Percentiles rank a stretch among this genome's conserved stretches.
phyloP scores from a whole-genome alignment of 257 asterid genomes.

The Solanum etuberosum region DNA sequence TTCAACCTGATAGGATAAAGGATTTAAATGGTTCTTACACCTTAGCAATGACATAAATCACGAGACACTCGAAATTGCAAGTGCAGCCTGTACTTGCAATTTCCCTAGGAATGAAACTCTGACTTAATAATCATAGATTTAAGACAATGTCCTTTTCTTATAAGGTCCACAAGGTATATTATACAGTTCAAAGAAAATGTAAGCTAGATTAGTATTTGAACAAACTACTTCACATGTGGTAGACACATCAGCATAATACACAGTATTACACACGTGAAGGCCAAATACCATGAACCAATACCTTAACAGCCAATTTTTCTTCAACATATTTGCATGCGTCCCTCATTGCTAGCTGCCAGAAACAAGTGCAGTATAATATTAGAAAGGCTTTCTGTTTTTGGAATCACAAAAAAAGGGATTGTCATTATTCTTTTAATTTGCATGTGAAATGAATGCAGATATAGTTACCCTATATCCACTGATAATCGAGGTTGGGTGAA shows the following conservation, averaged over 20 bases:
- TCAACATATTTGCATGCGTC: conserved; percentile 98
- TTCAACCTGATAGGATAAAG: not conserved
- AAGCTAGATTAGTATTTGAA: not conserved
- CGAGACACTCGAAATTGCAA: not conserved
- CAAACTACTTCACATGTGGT: not conserved
- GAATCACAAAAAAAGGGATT: not conserved
- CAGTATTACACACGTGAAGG: not conserved
- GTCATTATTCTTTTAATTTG: not conserved
- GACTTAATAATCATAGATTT: not conserved
- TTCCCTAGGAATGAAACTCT: not conserved
- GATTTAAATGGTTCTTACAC: not conserved
- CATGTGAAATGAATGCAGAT: not conserved
- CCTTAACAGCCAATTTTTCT: conserved; percentile 85
- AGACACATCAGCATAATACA: not conserved
- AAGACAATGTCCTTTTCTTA: not conserved
- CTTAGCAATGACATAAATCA: not conserved
- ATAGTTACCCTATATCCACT: conserved; percentile 83
- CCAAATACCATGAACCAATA: conserved; percentile 5
- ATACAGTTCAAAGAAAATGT: not conserved
- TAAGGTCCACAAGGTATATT: not conserved
- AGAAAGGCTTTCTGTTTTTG: not conserved
- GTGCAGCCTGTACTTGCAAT: not conserved
- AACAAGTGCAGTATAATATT: conserved; percentile 3
- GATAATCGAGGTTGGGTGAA: conserved; percentile 91
- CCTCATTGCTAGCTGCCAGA: conserved; percentile 89